Evolutionary conservation across 2,329 filamentous ascomycete genomes (phyloP), one percentile per base, ranked within the genome.

Genomic region (Myriosclerotinia duriaeana): DNA sequence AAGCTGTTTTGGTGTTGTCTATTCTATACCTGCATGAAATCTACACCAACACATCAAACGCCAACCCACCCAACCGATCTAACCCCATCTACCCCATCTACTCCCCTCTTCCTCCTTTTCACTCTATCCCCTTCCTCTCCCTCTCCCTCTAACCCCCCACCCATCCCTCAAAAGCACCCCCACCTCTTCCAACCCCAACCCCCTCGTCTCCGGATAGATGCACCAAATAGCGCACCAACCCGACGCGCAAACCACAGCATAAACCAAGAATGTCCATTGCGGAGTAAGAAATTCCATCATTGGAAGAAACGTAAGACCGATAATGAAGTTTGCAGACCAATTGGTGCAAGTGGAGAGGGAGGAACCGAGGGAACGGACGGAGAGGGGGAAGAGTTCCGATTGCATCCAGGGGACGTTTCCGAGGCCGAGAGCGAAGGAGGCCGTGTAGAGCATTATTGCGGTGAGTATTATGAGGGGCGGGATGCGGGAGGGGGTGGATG

Each of bases 401-500:
- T 97, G 93, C 83, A 97, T 94, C 94, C 94, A 98, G 0, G 94
- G 93, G 3, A 98, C 92, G 73, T 93, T 96, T 11, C 94, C 94
- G 2, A 98, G 83, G 2, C 94, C 94, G 1, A 93, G 82, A 1
- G 94, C 94, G 76, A 96, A 98, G 0, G 89, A 84, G 11, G 91
- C 89, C 2, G 96, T 93, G 77, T 96, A 97, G 9, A 92, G 72
- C 77, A 93, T 89, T 76, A 97, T 89, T 70, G 89, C 89, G 52
- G 85, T 69, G 2, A 97, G 84, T 53, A 97, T 89, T 22, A 88
- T 75, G 38, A 81, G 67, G 3, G 85, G 81, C 0, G 83, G 80
- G 20, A 76, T 73, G 40, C 68, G 73, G 42, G 73, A 66, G 38
- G 72, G 65, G 48, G n/a, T 63, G 69, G 62, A 74, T 72, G 62